Conservation (phyloP, 2,329 filamentous ascomycete species). For the Aspergillus brasiliensis region DNA sequence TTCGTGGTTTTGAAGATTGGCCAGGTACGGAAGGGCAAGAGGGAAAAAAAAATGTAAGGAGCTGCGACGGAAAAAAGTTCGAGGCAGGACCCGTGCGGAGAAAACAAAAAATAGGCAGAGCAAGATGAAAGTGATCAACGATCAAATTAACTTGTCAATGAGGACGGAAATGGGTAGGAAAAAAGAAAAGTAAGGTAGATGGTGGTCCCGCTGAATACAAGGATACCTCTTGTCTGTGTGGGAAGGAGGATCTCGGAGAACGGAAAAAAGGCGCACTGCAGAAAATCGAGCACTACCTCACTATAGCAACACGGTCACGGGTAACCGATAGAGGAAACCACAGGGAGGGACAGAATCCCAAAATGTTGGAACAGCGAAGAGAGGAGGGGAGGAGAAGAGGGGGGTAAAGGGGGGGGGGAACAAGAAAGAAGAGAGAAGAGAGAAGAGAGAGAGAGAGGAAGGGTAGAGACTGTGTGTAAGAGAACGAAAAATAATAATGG, state of each 20-base stretch:
- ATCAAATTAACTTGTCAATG: slow-evolving; percentile 24
- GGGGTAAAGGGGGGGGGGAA: slow-evolving; percentile 20
- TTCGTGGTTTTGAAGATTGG: slow-evolving; percentile 9
- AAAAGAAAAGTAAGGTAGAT: slow-evolving; percentile 19
- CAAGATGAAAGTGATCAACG: slow-evolving; percentile 19
- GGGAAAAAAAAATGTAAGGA: slow-evolving; percentile 13
- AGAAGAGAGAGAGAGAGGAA: slow-evolving; percentile 18
- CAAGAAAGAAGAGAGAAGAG: slow-evolving; percentile 20
- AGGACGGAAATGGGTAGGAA: slow-evolving; percentile 7
- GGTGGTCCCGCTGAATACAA: slow-evolving; percentile 19
- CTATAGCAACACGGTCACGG: slow-evolving; percentile 26
- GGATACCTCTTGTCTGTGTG: slow-evolving; percentile 15
- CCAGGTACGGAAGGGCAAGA: slow-evolving; percentile 13
- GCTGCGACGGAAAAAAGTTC: slow-evolving; percentile 22
- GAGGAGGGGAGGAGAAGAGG: slow-evolving; percentile 24
- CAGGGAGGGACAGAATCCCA: slow-evolving; percentile 24
- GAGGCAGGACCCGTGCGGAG: slow-evolving; percentile 23
- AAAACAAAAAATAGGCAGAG: slow-evolving; percentile 13
- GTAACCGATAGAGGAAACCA: slow-evolving; percentile 19
- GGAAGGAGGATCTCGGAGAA: slow-evolving; percentile 20
- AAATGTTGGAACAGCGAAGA: slow-evolving; percentile 23
- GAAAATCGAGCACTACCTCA: slow-evolving; percentile 24
- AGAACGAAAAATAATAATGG: slow-evolving; percentile 20
- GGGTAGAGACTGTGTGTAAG: slow-evolving; percentile 16
- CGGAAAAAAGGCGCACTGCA: slow-evolving; percentile 23